Base-by-base conservation (phyloP, 441 rosid genomes). In the Rhodomyrtus psidioides region DNA sequence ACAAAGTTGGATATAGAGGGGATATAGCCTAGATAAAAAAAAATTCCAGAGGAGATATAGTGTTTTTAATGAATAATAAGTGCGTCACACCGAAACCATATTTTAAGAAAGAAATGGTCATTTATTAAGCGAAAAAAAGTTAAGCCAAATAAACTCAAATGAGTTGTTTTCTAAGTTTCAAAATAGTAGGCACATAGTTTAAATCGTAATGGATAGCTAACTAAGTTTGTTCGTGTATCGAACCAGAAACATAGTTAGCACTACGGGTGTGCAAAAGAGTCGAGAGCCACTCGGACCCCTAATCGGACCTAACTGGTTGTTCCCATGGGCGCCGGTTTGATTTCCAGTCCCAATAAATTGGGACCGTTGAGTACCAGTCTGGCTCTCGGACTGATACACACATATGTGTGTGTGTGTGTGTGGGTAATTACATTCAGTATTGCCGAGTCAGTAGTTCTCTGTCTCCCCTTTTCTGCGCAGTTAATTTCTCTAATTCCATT, bases 381-480 rank as follows among this genome's bases (percentile, higher is more conserved):
- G 9, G 49, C 8, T 44, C 13, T 0, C 13, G 51, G 12, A 46
- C 12, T 12, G 51, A 46, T 46, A 9, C 51, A 46, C 51, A 46
- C 51, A 46, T 3, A 46, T 9, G 12, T 9, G 9, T 9, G 12
- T 46, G 9, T 46, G 9, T 9, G 9, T 46, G 2, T 46, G 7
- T 1, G 12, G 51, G 51, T 46, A 46, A 9, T 9, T 46, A 9
- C 51, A 9, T 3, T 46, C 12, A 46, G 12, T 9, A 46, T 46
- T 46, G 9, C 51, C 2, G 12, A 46, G 51, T 4, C 95, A 93
- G 99, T 97, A 93, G 94, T 83, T 86, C 12, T 44, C 81, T n/a
- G 34, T 74, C 76, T n/a, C 28, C 75, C 58, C 60, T 51, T 23
- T 53, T 46, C n/a, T 44, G 57, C 28, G 10, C n/a, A 16, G 6